These are phyloP conservation scores for Salix brachista DNA, from an alignment of 345 rosid species.

Conservation along the genomic window DNA sequence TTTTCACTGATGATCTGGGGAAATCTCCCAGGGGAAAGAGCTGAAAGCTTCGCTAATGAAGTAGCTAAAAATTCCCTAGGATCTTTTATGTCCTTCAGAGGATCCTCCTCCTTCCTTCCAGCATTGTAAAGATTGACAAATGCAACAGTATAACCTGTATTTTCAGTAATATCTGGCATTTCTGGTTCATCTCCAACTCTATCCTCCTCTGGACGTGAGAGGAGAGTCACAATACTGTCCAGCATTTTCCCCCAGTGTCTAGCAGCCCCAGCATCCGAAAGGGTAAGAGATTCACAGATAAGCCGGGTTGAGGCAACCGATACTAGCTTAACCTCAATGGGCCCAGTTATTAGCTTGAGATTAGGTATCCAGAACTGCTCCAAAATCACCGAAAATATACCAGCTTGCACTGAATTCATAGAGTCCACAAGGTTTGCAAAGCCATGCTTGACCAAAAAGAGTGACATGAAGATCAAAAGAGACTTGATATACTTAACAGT, in stretches of 20 bases:
- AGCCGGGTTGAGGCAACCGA: slow-evolving; percentile 82
- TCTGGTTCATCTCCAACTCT: slow-evolving; percentile 79
- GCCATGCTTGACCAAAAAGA: slow-evolving; percentile 89
- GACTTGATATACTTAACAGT: slow-evolving; percentile 72
- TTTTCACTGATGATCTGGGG: slow-evolving; percentile 65
- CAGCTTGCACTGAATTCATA: slow-evolving; percentile 76
- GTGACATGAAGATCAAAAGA: slow-evolving; percentile 80
- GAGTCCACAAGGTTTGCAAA: slow-evolving; percentile 55
- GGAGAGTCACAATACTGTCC: slow-evolving; percentile 76
- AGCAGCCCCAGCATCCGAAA: slow-evolving; percentile 60
- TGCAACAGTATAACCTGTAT: slow-evolving; percentile 68
- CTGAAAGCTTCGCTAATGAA: slow-evolving; percentile 58
- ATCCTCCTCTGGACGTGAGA: slow-evolving; percentile 78
- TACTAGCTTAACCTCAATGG: slow-evolving; percentile 63
- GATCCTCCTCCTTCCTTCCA: slow-evolving; percentile 90
- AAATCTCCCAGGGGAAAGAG: slow-evolving; percentile 66
- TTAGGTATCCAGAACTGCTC: slow-evolving; percentile 92
- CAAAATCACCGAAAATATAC: slow-evolving; percentile 52
- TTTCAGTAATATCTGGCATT: slow-evolving; percentile 84
- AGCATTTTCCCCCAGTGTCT: slow-evolving; percentile 75
- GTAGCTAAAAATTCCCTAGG: slow-evolving; percentile 72
- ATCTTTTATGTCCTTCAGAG: slow-evolving; percentile 66
- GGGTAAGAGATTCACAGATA: slow-evolving; percentile 69
- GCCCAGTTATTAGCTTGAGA: slow-evolving; percentile 68
- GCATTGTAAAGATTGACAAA: slow-evolving; percentile 84